Conservation (phyloP, 495 filamentous ascomycete genomes). For the Jackrogersella multiformis region DNA sequence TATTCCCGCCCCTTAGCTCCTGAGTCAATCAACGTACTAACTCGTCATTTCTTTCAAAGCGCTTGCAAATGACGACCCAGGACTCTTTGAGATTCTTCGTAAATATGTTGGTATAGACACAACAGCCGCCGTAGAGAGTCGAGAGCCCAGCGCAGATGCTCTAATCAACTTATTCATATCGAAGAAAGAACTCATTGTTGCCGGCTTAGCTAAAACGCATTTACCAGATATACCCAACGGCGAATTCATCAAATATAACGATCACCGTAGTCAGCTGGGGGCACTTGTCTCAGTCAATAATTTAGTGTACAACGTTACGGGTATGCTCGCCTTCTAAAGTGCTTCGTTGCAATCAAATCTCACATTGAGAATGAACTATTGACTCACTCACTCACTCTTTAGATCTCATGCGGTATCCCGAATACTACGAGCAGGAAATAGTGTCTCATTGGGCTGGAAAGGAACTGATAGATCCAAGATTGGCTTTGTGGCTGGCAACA, state of each 20-base stretch:
- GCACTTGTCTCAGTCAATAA: background rate
- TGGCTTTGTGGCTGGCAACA: background rate
- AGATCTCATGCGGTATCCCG: constrained; percentile 20
- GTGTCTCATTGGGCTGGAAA: background rate
- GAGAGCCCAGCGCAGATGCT: background rate
- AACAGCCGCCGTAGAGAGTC: background rate
- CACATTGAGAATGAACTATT: background rate
- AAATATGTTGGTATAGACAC: background rate
- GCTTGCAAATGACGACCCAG: background rate
- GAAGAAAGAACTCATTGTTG: constrained; percentile 7
- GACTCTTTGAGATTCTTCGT: background rate
- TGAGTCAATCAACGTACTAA: background rate
- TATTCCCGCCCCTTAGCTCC: background rate
- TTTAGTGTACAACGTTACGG: constrained; percentile 8
- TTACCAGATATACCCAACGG: background rate
- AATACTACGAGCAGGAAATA: background rate
- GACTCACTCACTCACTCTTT: background rate
- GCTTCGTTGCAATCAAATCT: background rate
- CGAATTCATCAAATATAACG: background rate
- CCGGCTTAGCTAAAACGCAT: background rate
- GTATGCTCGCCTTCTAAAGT: background rate
- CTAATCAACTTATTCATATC: background rate
- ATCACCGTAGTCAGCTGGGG: background rate
- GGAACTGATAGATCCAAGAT: background rate
- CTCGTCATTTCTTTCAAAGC: background rate